These are phyloP conservation scores for Hanseniaspora meyeri DNA, from an alignment of 805 yeast genomes.

Conservation along the genomic window DNA sequence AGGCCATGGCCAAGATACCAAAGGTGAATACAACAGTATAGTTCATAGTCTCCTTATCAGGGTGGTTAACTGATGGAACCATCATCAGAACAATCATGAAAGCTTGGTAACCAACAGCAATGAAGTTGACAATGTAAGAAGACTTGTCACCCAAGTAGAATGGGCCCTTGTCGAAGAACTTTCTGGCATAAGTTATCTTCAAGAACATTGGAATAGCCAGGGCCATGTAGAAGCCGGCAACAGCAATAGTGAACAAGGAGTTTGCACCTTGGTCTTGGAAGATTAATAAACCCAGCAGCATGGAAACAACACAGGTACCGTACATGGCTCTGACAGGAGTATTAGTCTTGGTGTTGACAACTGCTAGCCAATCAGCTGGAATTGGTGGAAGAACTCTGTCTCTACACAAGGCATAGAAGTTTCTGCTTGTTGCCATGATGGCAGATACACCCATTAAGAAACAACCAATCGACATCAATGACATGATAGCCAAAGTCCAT, in stretches of 20 bases:
- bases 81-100: slow-evolving; percentile 46
- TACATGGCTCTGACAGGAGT: slow-evolving; percentile 57
- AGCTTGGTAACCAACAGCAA: slow-evolving; percentile 38
- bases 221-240: slow-evolving; percentile 34
- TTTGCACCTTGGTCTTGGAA: slow-evolving; percentile 34
- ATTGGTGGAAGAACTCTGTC: slow-evolving; percentile 63
- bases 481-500: slow-evolving; percentile 58
- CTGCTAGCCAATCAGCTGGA: slow-evolving; percentile 41
- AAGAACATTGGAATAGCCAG: slow-evolving; percentile 32
- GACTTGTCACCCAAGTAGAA: slow-evolving; percentile 45
- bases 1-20: slow-evolving; percentile 46
- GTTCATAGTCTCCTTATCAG: slow-evolving; percentile 44
- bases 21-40: slow-evolving; percentile 57
- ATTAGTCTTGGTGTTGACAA: slow-evolving; percentile 41
- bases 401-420: slow-evolving; percentile 64
- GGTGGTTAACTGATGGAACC: slow-evolving; percentile 41
- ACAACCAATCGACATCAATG: slow-evolving; percentile 47
- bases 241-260: slow-evolving; percentile 34
- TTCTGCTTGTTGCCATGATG: slow-evolving; percentile 54
- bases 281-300: slow-evolving; percentile 31
- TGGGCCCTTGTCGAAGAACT: slow-evolving; percentile 50
- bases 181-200: slow-evolving; percentile 35
- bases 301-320: slow-evolving; percentile 29
- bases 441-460: slow-evolving; percentile 55
- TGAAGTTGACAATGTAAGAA: slow-evolving; percentile 37